phyloP scores from a whole-genome alignment of 768 basidiomycete genomes.

The Phlebiopsis gigantea region DNA sequence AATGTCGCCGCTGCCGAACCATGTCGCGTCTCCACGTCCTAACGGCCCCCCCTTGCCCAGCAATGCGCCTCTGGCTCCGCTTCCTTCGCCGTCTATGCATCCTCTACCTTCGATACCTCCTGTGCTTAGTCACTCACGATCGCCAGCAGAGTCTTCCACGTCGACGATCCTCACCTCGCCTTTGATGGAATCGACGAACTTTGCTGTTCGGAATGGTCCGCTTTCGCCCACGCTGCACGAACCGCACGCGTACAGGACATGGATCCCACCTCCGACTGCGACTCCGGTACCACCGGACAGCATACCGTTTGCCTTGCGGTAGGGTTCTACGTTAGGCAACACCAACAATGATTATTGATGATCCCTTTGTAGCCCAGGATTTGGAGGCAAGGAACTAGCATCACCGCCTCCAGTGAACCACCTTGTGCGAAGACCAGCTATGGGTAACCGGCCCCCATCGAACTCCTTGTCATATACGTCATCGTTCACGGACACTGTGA shows the following conservation, averaged over 20 bases:
- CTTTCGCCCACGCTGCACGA: conserved; percentile 3
- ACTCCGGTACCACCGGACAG: conserved; percentile 2
- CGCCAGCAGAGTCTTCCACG: conserved; percentile 13
- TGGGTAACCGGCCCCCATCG: conserved; percentile 33
- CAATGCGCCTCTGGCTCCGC: background rate
- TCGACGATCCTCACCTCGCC: conserved; percentile 5
- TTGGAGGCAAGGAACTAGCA: background rate
- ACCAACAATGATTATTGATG: too few species aligned
- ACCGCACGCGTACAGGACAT: conserved; percentile 9
- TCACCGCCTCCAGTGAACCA: conserved; percentile 17
- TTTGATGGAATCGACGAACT: conserved; percentile 6
- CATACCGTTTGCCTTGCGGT: conserved; percentile 1
- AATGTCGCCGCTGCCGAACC: background rate
- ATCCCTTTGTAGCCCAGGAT: background rate
- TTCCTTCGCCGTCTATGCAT: background rate
- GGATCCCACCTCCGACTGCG: conserved; percentile 9
- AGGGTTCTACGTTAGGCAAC: too few species aligned
- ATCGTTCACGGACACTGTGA: conserved; percentile 47
- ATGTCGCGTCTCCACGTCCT: background rate
- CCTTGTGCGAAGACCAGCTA: conserved; percentile 35
- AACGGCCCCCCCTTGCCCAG: background rate
- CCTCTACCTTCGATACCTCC: background rate
- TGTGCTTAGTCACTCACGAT: conserved; percentile 4
- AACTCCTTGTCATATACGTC: conserved; percentile 36
- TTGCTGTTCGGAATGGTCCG: background rate